Percentiles rank a stretch among this genome's conserved stretches.
Evolutionary conservation across 2,329 filamentous ascomycete species (phyloP).

Genomic region (Penicillium brevicompactum): DNA sequence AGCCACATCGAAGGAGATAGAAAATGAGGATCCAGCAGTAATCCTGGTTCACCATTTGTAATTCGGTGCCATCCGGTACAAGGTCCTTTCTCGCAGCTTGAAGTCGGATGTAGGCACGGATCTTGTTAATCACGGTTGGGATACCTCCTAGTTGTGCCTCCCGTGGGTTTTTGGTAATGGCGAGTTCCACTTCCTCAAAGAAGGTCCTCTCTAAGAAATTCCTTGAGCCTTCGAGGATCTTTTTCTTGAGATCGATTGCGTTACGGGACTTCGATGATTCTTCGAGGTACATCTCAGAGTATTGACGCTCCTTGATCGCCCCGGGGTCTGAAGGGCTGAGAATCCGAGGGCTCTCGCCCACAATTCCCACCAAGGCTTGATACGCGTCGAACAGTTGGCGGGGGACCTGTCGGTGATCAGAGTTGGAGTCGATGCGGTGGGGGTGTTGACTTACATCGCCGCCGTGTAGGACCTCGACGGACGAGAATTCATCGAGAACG

Average conservation of each 20-base stretch:
- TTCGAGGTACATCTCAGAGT: constrained; percentile 74
- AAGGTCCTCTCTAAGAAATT: constrained; percentile 80
- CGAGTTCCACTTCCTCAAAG: constrained; percentile 72
- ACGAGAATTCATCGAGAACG: constrained; percentile 73
- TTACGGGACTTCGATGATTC: constrained; percentile 66
- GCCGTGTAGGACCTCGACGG: constrained; percentile 69
- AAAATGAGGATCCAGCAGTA: constrained; percentile 94
- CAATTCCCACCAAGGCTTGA: constrained; percentile 75
- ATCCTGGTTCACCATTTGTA: constrained; percentile 79
- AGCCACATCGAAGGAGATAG: constrained; percentile 83
- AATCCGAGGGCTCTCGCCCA: constrained; percentile 68
- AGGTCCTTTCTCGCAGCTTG: constrained; percentile 79
- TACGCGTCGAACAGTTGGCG: constrained; percentile 81
- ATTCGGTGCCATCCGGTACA: constrained; percentile 74
- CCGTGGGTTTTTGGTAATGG: constrained; percentile 79
- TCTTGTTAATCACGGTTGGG: constrained; percentile 84
- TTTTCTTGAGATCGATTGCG: constrained; percentile 70
- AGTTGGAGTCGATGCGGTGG: constrained; percentile 4
- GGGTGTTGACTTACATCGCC: constrained; percentile 56
- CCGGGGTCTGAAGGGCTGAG: constrained; percentile 62
- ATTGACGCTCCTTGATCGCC: constrained; percentile 74
- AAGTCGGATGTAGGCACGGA: constrained; percentile 87
- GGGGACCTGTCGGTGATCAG: constrained; percentile 56
- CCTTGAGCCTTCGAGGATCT: constrained; percentile 78
- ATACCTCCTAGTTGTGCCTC: constrained; percentile 89